Conservation (phyloP, 495 filamentous ascomycete species). For the Copromyces sp. region DNA sequence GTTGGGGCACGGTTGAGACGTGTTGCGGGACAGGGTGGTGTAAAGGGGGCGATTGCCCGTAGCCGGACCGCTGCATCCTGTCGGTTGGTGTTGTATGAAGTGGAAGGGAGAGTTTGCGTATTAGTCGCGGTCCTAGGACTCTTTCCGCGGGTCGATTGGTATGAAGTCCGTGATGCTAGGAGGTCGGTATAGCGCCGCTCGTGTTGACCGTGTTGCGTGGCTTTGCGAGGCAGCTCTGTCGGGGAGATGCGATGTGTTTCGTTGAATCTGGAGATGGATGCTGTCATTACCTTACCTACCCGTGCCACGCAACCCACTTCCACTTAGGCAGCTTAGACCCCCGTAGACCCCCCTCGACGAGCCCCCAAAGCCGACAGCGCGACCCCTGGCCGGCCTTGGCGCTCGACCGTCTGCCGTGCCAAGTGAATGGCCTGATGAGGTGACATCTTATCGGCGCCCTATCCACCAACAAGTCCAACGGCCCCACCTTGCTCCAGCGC, state of each 20-base stretch:
- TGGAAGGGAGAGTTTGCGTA: neutral
- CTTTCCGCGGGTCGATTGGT: neutral
- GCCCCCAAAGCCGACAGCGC: neutral
- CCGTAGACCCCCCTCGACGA: neutral
- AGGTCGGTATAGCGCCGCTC: neutral
- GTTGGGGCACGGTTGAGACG: conserved; percentile 96
- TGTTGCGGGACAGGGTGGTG: conserved; percentile 98
- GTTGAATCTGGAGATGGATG: conserved; percentile 17
- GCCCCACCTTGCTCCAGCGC: conserved; percentile 6
- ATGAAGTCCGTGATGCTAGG: neutral
- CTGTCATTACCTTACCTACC: conserved; percentile 8
- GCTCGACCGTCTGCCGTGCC: neutral
- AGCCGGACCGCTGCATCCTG: conserved; percentile 74
- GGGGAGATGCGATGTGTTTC: conserved; percentile 30
- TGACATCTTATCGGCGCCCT: neutral
- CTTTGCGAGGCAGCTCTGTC: neutral
- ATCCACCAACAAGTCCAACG: neutral
- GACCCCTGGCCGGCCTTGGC: neutral
- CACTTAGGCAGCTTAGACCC: neutral
- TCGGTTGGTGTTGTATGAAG: neutral
- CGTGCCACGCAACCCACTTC: no score
- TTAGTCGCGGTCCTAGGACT: neutral
- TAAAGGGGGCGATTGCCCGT: conserved; percentile 86
- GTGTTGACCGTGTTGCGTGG: neutral
- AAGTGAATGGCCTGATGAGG: neutral